Base-by-base conservation (phyloP, 2,329 filamentous ascomycete genomes). In the Juglanconis sp. region DNA sequence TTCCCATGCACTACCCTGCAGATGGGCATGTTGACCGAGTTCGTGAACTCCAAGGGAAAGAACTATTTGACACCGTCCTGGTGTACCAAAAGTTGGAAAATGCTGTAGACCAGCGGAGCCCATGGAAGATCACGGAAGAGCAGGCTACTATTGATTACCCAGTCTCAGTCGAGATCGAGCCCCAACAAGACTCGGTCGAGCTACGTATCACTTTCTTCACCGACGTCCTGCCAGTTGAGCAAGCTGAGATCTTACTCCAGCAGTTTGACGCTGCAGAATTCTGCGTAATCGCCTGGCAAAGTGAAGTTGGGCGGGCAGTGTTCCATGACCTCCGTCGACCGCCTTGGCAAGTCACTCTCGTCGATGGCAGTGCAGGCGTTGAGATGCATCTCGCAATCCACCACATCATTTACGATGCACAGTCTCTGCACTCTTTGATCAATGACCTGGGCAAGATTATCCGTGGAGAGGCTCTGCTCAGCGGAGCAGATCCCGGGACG, bases 401-500 rank as follows among this genome's bases (percentile, higher is more conserved):
- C 64, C 93, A 97, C 74, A 90, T 90, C 0, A 77, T 97, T 0
- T 97, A 96, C 65, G 93, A 97, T 75, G 93, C 92, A 0, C 80
- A 85, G 46, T 92, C 91, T 8, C 75, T 97, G 10, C 77, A 83
- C 3, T 68, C 79, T 0, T 80, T 97, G 1, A 73, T 96, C 2
- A 68, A 77, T 0, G 84, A 89, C 65, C 76, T 96, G 11, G 67
- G 73, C 2, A 67, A 66, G 40, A 67, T 72, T 10, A 78, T 83
- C 38, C 61, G 68, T 8, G 71, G 68, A 4, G 61, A 68, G 2
- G 10, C 59, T 2, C 54, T 74, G 1, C n/a, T 17, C 1, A 68
- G 44, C 0, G 65, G 76, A 31, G 56, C 65, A 0, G 75, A 70
- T 1, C 40, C 57, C 24, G 17, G 44, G 24, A 30, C 35, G n/a